phyloP scores from a whole-genome alignment of 2,329 filamentous ascomycete genomes.

The Ophiocordyceps camponoti-leonardi region DNA sequence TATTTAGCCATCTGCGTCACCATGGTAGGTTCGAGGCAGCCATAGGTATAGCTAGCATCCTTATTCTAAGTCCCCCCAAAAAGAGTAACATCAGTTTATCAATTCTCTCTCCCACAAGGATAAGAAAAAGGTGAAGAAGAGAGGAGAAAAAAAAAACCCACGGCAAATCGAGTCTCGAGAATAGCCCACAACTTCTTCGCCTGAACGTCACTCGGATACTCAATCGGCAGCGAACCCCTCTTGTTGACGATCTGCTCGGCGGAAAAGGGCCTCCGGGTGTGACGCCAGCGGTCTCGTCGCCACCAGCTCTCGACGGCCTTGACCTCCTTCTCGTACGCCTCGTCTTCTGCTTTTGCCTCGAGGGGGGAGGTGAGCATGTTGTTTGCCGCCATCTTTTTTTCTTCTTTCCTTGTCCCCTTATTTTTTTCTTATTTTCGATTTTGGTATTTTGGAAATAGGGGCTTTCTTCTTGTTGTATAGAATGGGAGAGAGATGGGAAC shows the following conservation, averaged over 20 bases:
- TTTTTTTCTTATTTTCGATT: not conserved
- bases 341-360: slow-evolving; percentile 39
- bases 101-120: no score
- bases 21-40: slow-evolving; percentile 95
- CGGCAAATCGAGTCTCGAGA: slow-evolving; percentile 62
- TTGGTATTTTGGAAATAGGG: slow-evolving; percentile 2
- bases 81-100: no score
- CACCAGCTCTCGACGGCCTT: slow-evolving; percentile 88
- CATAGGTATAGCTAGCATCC: slow-evolving; percentile 87
- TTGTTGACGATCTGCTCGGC: slow-evolving; percentile 96
- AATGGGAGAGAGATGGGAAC: no score
- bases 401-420: not conserved
- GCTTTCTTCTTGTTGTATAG: no score
- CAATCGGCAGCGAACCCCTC: slow-evolving; percentile 75
- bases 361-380: slow-evolving; percentile 44
- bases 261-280: slow-evolving; percentile 84
- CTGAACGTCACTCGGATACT: slow-evolving; percentile 79
- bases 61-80: no score
- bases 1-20: slow-evolving; percentile 99
- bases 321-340: slow-evolving; percentile 67
- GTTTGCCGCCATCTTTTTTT: slow-evolving; percentile 36
- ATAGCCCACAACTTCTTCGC: slow-evolving; percentile 92
- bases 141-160: not conserved
- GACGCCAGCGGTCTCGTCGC: slow-evolving; percentile 77
- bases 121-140: not conserved